Evolutionary conservation across 352 stramenopile genomes (phyloP).

Genomic region (Globisporangium yorkense): DNA sequence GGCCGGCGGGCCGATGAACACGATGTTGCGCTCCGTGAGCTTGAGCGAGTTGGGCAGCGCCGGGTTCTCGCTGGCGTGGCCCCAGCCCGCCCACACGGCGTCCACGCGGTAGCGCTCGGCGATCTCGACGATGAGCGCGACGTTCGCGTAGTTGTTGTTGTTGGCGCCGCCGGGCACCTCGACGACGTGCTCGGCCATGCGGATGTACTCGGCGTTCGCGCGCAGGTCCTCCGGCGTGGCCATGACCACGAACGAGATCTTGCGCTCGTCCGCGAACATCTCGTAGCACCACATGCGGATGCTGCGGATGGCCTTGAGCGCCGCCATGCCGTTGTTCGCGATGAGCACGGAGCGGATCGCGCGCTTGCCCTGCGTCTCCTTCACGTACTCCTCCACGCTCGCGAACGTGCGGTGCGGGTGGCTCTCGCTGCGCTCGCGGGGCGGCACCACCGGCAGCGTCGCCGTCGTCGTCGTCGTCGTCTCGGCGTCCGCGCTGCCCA

Average conservation of each 20-base stretch:
- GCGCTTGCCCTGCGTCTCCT: slow-evolving; percentile 82
- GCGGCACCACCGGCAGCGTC: not conserved
- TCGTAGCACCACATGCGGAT: slow-evolving; percentile 99
- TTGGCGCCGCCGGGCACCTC: slow-evolving; percentile 99
- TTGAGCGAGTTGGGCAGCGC: slow-evolving; percentile 92
- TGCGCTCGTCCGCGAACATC: slow-evolving; percentile 93
- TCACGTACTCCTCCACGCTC: slow-evolving; percentile 91
- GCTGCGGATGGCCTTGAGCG: slow-evolving; percentile 98
- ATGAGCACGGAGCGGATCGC: slow-evolving; percentile 97
- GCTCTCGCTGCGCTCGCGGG: slow-evolving; percentile 46
- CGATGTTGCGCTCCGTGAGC: slow-evolving; percentile 90
- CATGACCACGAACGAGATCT: slow-evolving; percentile 99
- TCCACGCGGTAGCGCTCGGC: slow-evolving; percentile 95
- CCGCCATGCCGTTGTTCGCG: slow-evolving; percentile 99
- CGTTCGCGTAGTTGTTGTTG: slow-evolving; percentile 99
- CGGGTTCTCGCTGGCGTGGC: slow-evolving; percentile 99
- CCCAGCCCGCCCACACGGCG: slow-evolving; percentile 98
- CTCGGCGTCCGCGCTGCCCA: slow-evolving; percentile 4
- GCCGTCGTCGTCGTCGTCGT: not conserved
- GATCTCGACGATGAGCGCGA: slow-evolving; percentile 98
- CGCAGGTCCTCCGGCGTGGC: slow-evolving; percentile 98
- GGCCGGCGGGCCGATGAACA: slow-evolving; percentile 97
- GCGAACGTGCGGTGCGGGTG: slow-evolving; percentile 72
- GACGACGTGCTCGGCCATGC: slow-evolving; percentile 99
- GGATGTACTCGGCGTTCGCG: slow-evolving; percentile 99